These are phyloP conservation scores for Cylindrotheca fusiformis DNA, from an alignment of 108 stramenopile species.

Conservation along the genomic window DNA sequence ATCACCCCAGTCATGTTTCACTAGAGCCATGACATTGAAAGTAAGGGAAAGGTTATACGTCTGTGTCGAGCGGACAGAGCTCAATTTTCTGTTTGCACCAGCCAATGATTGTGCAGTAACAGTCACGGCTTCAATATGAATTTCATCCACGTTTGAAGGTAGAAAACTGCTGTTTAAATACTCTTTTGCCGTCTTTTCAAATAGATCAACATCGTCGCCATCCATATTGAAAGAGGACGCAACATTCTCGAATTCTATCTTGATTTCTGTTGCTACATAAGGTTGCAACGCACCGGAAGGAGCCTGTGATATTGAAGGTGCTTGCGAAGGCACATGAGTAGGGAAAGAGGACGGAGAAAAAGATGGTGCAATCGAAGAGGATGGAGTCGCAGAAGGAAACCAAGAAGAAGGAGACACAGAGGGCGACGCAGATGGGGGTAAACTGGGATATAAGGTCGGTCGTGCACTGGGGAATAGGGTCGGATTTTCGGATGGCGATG, in stretches of 20 bases:
- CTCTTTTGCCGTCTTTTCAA: neutral
- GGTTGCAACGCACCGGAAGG: neutral
- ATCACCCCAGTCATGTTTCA: neutral
- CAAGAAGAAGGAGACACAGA: slow-evolving; percentile 1
- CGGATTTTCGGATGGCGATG: slow-evolving; percentile 8
- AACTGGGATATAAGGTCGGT: neutral
- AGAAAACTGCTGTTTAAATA: neutral
- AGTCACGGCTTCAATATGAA: neutral
- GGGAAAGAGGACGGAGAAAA: neutral
- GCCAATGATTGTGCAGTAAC: neutral
- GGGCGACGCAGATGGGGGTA: neutral
- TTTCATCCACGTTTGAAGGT: neutral
- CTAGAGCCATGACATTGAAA: neutral
- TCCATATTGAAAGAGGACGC: neutral
- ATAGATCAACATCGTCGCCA: neutral
- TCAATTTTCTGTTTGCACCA: neutral
- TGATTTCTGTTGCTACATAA: neutral
- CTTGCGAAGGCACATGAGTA: neutral
- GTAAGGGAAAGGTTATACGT: neutral
- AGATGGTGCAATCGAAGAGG: neutral
- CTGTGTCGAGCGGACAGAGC: neutral
- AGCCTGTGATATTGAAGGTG: neutral
- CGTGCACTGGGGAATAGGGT: neutral
- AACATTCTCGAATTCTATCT: neutral
- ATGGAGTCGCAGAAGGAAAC: neutral